Conservation (phyloP, 2,329 filamentous ascomycete species). For the Trichoderma asperellum region DNA sequence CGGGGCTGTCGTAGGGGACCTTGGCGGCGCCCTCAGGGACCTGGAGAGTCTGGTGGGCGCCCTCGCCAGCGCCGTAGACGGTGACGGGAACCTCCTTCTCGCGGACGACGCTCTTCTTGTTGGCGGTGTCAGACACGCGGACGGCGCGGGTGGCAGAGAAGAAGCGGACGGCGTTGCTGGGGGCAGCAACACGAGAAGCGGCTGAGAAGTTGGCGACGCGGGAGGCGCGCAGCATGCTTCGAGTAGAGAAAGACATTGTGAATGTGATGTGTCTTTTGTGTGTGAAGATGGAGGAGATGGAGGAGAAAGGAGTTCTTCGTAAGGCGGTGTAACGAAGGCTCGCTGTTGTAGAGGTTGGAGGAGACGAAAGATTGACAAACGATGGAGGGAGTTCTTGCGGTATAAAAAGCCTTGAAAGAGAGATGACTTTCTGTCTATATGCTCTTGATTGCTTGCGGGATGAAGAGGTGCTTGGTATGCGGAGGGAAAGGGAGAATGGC, state of each 20-base stretch:
- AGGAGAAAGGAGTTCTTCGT: not conserved
- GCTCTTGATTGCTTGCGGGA: conserved; percentile 24
- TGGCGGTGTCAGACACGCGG: conserved; percentile 45
- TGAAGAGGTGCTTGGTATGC: conserved; percentile 24
- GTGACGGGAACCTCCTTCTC: conserved; percentile 63
- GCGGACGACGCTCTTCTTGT: conserved; percentile 57
- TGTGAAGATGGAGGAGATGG: conserved; percentile 13
- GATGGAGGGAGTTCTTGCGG: not conserved
- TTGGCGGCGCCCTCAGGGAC: conserved; percentile 50
- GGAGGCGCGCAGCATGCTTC: conserved; percentile 43
- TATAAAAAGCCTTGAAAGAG: conserved; percentile 13
- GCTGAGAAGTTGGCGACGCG: conserved; percentile 40
- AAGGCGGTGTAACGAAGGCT: conserved; percentile 21
- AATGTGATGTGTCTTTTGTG: conserved; percentile 25
- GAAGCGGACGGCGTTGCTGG: conserved; percentile 37
- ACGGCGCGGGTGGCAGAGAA: conserved; percentile 41
- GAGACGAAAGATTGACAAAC: not conserved
- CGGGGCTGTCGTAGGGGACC: conserved; percentile 48
- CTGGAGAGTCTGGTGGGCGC: conserved; percentile 61
- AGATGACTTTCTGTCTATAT: not conserved
- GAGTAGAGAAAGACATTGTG: conserved; percentile 44
- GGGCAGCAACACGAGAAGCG: conserved; percentile 36
- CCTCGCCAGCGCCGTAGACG: conserved; percentile 53
- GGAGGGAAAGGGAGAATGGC: conserved; percentile 21
- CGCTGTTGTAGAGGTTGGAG: not conserved